A percentile compares a stretch with the other conserved stretches of the same genome.
These are phyloP conservation scores for Entoloma clypeatum DNA, from an alignment of 1,284 basidiomycete species.

Conservation along the genomic window DNA sequence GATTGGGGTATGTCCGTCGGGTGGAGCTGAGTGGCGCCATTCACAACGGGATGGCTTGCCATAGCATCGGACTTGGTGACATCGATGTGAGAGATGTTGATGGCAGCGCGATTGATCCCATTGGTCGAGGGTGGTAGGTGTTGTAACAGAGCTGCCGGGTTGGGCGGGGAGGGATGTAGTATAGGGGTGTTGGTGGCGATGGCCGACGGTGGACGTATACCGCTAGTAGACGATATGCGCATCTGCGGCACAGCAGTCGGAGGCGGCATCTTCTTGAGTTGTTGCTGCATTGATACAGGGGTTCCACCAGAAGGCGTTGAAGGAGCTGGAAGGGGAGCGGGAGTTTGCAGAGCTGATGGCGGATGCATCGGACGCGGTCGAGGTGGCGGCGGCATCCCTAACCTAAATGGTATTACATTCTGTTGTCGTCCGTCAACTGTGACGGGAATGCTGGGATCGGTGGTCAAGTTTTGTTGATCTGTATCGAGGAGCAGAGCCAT, in stretches of 20 bases:
- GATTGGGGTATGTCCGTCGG: conserved; percentile 21
- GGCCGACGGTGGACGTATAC: conserved; percentile 43
- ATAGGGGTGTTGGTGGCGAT: conserved; percentile 24
- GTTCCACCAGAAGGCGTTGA: conserved; percentile 34
- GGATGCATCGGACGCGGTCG: conserved; percentile 26
- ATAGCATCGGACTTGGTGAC: conserved; percentile 29
- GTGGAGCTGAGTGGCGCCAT: conserved; percentile 30
- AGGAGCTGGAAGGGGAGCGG: conserved; percentile 10
- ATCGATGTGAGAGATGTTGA: conserved; percentile 43
- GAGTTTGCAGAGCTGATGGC: conserved; percentile 18
- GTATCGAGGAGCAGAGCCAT: conserved; percentile 43
- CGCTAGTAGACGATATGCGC: conserved; percentile 54
- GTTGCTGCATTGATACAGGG: conserved; percentile 50
- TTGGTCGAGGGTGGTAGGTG: conserved; percentile 33
- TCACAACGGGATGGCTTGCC: conserved; percentile 26
- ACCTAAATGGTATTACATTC: conserved; percentile 34
- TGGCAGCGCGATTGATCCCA: conserved; percentile 36
- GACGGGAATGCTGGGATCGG: conserved; percentile 31
- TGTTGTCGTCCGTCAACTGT: conserved; percentile 33
- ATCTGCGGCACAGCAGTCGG: conserved; percentile 48
- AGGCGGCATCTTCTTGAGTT: conserved; percentile 54
- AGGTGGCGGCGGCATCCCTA: conserved; percentile 41
- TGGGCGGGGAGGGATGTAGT: conserved; percentile 34
- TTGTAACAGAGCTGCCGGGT: conserved; percentile 30
- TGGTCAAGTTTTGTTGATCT: conserved; percentile 32